Conservation (phyloP, 768 basidiomycete genomes). For the Auricularia auricula-judae region DNA sequence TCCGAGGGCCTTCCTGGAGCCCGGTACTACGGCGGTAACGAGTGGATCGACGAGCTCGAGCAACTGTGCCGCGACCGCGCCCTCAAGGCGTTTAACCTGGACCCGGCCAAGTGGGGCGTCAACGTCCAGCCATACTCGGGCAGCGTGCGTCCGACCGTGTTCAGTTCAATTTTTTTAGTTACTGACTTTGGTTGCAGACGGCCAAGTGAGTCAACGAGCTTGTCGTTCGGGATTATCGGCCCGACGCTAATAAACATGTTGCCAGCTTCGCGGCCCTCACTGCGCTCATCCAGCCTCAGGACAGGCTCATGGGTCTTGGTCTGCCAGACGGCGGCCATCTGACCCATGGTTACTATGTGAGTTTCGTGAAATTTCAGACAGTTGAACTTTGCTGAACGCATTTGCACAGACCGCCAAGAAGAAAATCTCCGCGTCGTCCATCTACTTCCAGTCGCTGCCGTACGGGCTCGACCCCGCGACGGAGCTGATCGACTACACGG, state of each 20-base stretch:
- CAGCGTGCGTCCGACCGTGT: constrained; percentile 39
- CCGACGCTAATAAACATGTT: constrained; percentile 7
- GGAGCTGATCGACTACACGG: constrained; percentile 82
- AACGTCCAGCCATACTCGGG: constrained; percentile 99
- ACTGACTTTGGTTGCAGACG: constrained; percentile 36
- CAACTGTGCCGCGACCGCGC: constrained; percentile 90
- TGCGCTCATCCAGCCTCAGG: constrained; percentile 91
- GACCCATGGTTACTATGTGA: constrained; percentile 92
- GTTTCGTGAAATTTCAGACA: constrained; percentile 18
- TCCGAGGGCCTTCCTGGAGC: constrained; percentile 98
- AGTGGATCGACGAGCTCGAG: constrained; percentile 95
- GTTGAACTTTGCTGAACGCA: too few species aligned
- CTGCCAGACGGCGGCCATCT: constrained; percentile 96
- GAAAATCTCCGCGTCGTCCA: constrained; percentile 99
- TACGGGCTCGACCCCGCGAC: constrained; percentile 75
- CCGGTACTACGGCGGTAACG: constrained; percentile 96
- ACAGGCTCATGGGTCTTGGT: constrained; percentile 97
- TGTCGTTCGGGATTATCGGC: background rate
- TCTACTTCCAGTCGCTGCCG: constrained; percentile 98
- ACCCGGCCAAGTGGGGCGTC: constrained; percentile 89
- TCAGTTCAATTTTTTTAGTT: background rate
- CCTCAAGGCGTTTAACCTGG: constrained; percentile 90
- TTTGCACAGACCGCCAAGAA: constrained; percentile 79
- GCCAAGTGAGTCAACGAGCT: constrained; percentile 56
- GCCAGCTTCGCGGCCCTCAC: constrained; percentile 91